A percentile compares a stretch with the other conserved stretches of the same genome.
phyloP scores from a whole-genome alignment of 768 basidiomycete species.

The Sistotremastrum niveocremeum region DNA sequence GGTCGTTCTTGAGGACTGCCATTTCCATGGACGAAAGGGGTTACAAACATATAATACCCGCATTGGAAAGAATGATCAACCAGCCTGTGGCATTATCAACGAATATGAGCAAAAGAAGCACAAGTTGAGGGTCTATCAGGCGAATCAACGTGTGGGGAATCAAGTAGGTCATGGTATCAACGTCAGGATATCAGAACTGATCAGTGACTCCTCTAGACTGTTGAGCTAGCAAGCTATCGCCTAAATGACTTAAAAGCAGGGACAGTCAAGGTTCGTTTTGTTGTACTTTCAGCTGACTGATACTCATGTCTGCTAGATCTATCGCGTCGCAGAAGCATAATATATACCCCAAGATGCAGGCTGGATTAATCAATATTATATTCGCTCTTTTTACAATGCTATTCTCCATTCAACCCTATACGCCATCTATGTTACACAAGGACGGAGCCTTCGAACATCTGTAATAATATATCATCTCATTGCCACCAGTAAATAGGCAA shows the following conservation, averaged over 20 bases:
- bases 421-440: no score
- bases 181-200: no score
- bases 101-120: slow-evolving; percentile 82
- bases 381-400: no score
- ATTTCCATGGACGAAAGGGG: slow-evolving; percentile 70
- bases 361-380: neutral
- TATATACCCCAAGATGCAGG: neutral
- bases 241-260: slow-evolving; percentile 86
- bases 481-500: no score
- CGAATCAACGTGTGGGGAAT: slow-evolving; percentile 74
- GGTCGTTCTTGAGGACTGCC: slow-evolving; percentile 59
- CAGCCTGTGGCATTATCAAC: slow-evolving; percentile 58
- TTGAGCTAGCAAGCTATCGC: slow-evolving; percentile 75
- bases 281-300: neutral
- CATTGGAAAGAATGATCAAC: slow-evolving; percentile 40
- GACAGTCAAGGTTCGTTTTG: slow-evolving; percentile 46
- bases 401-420: no score
- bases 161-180: slow-evolving; percentile 36
- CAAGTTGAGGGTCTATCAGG: slow-evolving; percentile 76
- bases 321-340: slow-evolving; percentile 17
- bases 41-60: slow-evolving; percentile 57
- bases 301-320: slow-evolving; percentile 10
- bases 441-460: no score
- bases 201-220: slow-evolving; percentile 25
- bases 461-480: no score